Evolutionary conservation across 371 early-diverging fungal genomes (phyloP).

Genomic region (Dichotomocladium elegans): DNA sequence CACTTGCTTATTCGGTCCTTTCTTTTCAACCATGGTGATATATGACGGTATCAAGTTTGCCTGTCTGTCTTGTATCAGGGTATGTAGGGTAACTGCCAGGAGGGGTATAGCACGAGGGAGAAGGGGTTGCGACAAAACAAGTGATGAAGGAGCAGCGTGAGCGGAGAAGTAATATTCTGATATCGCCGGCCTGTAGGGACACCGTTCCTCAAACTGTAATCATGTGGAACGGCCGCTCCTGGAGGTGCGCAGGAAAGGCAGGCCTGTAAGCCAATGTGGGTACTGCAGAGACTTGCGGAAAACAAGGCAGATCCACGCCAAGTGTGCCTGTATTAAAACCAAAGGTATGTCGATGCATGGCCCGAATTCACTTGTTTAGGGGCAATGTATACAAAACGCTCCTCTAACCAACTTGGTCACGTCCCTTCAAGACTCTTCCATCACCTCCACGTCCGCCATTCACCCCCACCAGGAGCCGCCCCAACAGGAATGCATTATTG

Average conservation of each 20-base stretch:
- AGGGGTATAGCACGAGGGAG: neutral
- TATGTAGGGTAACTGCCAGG: too few species aligned
- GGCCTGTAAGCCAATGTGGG: conserved; percentile 76
- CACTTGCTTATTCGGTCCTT: neutral
- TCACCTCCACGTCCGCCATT: neutral
- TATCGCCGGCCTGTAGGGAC: conserved; percentile 9
- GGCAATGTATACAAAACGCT: too few species aligned
- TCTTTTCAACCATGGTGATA: conserved; percentile 12
- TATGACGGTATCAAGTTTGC: conserved; percentile 26
- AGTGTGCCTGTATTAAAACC: conserved; percentile 56
- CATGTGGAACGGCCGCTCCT: conserved; percentile 43
- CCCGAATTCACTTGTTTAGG: too few species aligned
- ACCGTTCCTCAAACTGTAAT: conserved; percentile 20
- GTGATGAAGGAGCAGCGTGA: neutral
- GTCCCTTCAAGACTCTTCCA: neutral
- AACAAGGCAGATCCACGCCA: conserved; percentile 70
- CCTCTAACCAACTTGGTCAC: neutral
- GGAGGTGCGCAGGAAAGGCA: conserved; percentile 73
- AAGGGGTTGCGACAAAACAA: neutral
- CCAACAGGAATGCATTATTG: too few species aligned
- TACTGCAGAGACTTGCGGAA: conserved; percentile 75
- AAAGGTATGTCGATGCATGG: neutral
- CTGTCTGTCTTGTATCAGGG: conserved; percentile 27
- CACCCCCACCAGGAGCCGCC: too few species aligned
- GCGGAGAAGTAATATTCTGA: neutral